Base-by-base conservation (phyloP, 2,329 filamentous ascomycete species). In the Ceratocystis variospora region DNA sequence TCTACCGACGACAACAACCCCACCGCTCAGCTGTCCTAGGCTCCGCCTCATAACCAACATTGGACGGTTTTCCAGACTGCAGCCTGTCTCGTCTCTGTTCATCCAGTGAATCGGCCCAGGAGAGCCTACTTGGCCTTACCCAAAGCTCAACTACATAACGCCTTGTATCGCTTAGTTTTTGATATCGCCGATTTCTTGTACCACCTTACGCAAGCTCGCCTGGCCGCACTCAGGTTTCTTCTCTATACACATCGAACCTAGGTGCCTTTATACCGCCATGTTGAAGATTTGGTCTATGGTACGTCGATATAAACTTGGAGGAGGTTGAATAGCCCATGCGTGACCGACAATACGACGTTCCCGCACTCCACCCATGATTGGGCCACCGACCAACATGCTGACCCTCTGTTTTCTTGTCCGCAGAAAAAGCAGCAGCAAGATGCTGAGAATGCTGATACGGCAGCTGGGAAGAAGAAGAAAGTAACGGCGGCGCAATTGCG, bases 231-330 rank as follows among this genome's bases (percentile, higher is more conserved):
- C 45, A 25, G 25, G 37, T 12, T 3, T 25, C 10, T n/a, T 63
- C 25, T 19, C 37, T 50, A 17, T 25, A n/a, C 17, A 25, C 12
- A 62, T 10, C 37, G 6, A 63, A 48, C 5, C 3, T 8, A 46
- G 6, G 17, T 31, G 10, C 44, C 22, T 3, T 22, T 12, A 44
- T 37, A 45, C 19, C 63, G 44, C 19, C 74, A 97, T 97, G 94
- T 83, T 96, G 82, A 97, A 97, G 81, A 96, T 97, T 81, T 97
- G 93, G 94, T 96, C 91, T 73, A 96, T 97, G 93, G 91, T 95
- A 80, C 63, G 82, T 61, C 73, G 57, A 57, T 10, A 45, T 19
- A 44, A 7, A 25, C 45, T 15, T 41, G 37, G 10, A 4, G 37
- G 10, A 4, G 37, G 10, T 3, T 41, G 37, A 41, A 15, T 41